Evolutionary conservation across 257 asterid species (phyloP), one percentile per base, ranked within the genome.

Genomic region (Nicotiana obtusifolia): DNA sequence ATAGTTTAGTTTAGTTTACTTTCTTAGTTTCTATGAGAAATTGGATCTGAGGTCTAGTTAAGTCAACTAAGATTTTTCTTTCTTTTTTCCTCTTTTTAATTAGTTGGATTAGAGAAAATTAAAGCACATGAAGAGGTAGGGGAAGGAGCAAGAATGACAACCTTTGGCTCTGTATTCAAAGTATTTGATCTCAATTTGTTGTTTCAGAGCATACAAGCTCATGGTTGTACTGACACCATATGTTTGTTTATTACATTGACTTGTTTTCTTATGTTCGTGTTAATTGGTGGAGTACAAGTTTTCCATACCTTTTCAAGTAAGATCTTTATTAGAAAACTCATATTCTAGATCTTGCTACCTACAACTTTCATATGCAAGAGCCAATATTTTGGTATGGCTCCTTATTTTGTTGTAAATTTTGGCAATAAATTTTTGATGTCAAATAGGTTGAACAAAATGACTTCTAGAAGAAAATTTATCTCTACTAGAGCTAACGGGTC

Each of bases 191-290:
- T 14, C 4, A 11, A 15, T 49, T 61, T 75, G 79, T 75, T 75
- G 57, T 75, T 75, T 49, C 62, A 49, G 17, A 24, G 79, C 62
- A 73, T 62, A 75, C 79, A 49, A 49, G 24, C 8, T 24, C 20
- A 15, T 75, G 62, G 41, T 49, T 75, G 79, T 75, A 22, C 79
- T 75, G 79, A 75, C 79, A 49, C 0, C 26, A 75, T 49, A 47
- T 75, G 79, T 75, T 75, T 75, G 79, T 75, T 75, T 75, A 75
- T 73, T 73, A 49, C 13, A 49, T 49, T 24, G 79, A 75, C 62
- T 75, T 49, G 24, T 73, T 47, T 44, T 9, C 3, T 24, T 47
- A 7, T 47, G 41, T 28, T 8, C 41, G 24, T 75, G 79, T 49
- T 75, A 75, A 75, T 75, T 75, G 15, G 26, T 75, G 44, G 49